Evolutionary conservation across 305 asterid species (phyloP).

Genomic region (Petunia hybrid): DNA sequence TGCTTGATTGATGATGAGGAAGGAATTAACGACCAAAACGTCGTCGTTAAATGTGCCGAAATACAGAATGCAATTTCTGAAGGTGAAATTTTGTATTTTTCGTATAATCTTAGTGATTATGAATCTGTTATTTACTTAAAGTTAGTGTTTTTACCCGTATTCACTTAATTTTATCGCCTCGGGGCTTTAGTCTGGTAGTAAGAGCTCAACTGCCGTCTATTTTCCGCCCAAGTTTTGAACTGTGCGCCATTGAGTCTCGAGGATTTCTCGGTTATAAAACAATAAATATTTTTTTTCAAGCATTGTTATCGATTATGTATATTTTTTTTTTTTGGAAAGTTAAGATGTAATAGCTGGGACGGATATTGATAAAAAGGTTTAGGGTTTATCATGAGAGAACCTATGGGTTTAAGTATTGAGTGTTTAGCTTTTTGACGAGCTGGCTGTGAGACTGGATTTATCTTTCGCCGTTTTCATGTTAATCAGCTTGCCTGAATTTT

Average conservation of each 20-base stretch:
- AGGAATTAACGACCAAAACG: slow-evolving; percentile 37
- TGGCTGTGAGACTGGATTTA: neutral
- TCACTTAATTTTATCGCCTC: neutral
- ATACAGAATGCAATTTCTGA: slow-evolving; percentile 91
- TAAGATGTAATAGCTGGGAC: neutral
- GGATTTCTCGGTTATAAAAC: no score
- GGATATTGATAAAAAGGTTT: neutral
- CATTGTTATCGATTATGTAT: neutral
- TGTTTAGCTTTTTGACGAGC: neutral
- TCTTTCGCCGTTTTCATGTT: neutral
- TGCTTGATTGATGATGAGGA: slow-evolving; percentile 24
- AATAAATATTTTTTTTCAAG: neutral
- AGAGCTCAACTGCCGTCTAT: no score
- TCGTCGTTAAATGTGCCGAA: slow-evolving; percentile 81
- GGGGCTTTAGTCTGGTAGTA: no score
- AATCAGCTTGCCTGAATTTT: neutral
- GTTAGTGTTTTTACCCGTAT: neutral
- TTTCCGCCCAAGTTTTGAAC: no score
- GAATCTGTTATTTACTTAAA: neutral
- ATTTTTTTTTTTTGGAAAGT: neutral
- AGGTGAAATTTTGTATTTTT: slow-evolving; percentile 52
- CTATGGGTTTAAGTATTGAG: neutral
- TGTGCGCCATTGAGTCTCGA: no score
- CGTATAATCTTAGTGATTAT: neutral
- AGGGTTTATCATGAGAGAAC: neutral